Conservation (phyloP, 2,329 filamentous ascomycete genomes). For the Didymella segeticola region DNA sequence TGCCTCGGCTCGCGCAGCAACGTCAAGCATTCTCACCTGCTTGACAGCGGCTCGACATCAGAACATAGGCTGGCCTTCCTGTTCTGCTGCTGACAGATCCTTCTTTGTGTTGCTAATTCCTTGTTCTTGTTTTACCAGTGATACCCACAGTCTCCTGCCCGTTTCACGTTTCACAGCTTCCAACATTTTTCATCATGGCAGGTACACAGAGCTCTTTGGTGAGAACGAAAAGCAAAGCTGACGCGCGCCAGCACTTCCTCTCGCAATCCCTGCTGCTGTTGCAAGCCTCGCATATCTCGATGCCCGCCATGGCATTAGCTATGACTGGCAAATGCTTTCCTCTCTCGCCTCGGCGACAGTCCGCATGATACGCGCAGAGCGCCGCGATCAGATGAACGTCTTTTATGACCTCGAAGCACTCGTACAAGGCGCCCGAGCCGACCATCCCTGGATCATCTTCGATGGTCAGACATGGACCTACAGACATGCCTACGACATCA, state of each 20-base stretch:
- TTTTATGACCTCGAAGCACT: constrained; percentile 46
- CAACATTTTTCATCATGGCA: constrained; percentile 10
- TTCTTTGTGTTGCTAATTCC: neutral
- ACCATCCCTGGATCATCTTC: constrained; percentile 44
- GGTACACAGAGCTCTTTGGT: constrained; percentile 6
- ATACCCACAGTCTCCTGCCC: neutral
- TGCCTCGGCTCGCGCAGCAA: constrained; percentile 14
- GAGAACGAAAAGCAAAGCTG: neutral
- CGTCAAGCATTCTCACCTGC: constrained; percentile 8
- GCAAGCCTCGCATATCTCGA: constrained; percentile 67
- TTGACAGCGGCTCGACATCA: constrained; percentile 3
- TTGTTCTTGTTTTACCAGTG: neutral
- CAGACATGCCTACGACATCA: constrained; percentile 42
- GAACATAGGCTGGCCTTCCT: constrained; percentile 7
- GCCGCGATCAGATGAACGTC: constrained; percentile 67
- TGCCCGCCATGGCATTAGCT: constrained; percentile 69
- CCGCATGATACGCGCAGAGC: constrained; percentile 57
- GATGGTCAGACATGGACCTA: constrained; percentile 45
- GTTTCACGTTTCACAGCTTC: neutral
- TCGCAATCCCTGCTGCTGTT: constrained; percentile 42
- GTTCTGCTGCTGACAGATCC: constrained; percentile 1
- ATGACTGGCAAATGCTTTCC: constrained; percentile 67
- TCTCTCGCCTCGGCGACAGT: constrained; percentile 58
- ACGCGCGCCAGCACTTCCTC: constrained; percentile 33
- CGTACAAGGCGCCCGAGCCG: constrained; percentile 34